A percentile compares a stretch with the other conserved stretches of the same genome.
Evolutionary conservation across 176 grass and related monocot species (phyloP).

Genomic region (Oropetium thomaeum): DNA sequence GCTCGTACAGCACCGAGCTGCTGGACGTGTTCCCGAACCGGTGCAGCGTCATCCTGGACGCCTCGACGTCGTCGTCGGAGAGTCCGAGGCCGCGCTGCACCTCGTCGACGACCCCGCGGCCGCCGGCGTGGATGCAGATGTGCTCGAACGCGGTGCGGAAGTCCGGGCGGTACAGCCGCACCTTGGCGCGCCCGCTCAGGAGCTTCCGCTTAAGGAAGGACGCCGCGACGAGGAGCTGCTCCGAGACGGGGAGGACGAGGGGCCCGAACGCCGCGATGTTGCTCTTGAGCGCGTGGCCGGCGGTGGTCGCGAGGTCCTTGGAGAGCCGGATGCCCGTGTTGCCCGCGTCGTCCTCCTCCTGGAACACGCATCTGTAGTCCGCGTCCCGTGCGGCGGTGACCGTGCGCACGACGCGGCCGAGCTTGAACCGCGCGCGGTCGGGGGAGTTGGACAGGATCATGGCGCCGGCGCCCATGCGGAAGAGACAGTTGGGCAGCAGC

Average conservation of each 20-base stretch:
- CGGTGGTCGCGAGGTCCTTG: conserved; percentile 44
- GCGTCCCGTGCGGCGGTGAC: conserved; percentile 35
- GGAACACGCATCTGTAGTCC: conserved; percentile 41
- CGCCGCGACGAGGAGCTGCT: conserved; percentile 37
- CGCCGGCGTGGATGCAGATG: conserved; percentile 69
- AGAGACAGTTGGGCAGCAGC: conserved; percentile 59
- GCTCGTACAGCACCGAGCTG: conserved; percentile 42
- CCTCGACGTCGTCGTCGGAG: conserved; percentile 38
- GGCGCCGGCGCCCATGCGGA: conserved; percentile 53
- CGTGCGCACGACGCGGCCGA: conserved; percentile 16
- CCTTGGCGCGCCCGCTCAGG: conserved; percentile 21
- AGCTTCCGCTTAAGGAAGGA: conserved; percentile 32
- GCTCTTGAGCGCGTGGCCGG: conserved; percentile 36
- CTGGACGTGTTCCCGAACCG: conserved; percentile 42
- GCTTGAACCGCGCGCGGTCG: conserved; percentile 17
- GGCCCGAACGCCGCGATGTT: conserved; percentile 38
- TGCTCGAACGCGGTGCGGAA: conserved; percentile 77
- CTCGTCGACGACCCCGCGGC: conserved; percentile 34
- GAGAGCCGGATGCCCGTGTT: conserved; percentile 44
- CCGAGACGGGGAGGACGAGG: conserved; percentile 38
- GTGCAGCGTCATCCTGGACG: conserved; percentile 48
- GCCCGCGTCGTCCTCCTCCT: conserved; percentile 52
- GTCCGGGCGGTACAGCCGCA: conserved; percentile 40
- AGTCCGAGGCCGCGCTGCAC: conserved; percentile 34
- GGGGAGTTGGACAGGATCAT: conserved; percentile 38